Percentiles rank a stretch among this genome's conserved stretches.
Conservation (phyloP, 768 basidiomycete genomes). For the Russula foetens region DNA sequence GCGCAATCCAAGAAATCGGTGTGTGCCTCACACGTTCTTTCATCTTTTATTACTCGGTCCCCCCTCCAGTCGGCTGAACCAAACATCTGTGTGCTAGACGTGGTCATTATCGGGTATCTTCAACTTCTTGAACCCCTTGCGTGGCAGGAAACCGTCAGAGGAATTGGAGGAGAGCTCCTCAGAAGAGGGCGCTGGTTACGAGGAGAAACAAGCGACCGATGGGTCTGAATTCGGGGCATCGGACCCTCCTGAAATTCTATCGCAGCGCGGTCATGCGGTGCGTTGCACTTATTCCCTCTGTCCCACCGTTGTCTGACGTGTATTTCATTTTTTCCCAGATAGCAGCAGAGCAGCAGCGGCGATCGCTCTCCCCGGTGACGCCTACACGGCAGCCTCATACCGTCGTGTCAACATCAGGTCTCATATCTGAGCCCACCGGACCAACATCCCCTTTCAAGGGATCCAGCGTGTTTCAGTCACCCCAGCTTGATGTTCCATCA, state of each 20-base stretch:
- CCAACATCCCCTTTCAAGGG: constrained; percentile 19
- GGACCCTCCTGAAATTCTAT: constrained; percentile 18
- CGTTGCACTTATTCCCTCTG: not conserved
- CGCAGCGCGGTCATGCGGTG: constrained; percentile 17
- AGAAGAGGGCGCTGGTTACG: constrained; percentile 1
- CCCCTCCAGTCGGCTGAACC: constrained; percentile 15
- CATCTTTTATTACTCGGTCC: not conserved
- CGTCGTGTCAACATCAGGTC: not conserved
- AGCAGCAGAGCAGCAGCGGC: not conserved
- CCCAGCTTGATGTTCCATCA: constrained; percentile 3
- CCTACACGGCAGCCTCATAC: constrained; percentile 1
- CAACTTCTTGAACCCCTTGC: constrained; percentile 43
- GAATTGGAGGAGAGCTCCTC: constrained; percentile 13
- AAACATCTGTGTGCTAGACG: constrained; percentile 23
- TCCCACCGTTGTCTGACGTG: not conserved
- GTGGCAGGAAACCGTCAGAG: constrained; percentile 21
- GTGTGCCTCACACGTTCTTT: constrained; percentile 14
- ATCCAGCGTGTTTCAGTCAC: constrained; percentile 16
- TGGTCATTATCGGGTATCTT: constrained; percentile 50
- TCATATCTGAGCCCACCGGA: constrained; percentile 8
- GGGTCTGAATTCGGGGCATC: not conserved
- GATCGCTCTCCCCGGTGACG: constrained; percentile 2
- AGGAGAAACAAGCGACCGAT: constrained; percentile 6
- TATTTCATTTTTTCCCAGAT: not conserved
- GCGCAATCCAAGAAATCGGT: constrained; percentile 42